Base-by-base conservation (phyloP, 2,329 filamentous ascomycete genomes). In the Colletotrichum lindemuthianum region DNA sequence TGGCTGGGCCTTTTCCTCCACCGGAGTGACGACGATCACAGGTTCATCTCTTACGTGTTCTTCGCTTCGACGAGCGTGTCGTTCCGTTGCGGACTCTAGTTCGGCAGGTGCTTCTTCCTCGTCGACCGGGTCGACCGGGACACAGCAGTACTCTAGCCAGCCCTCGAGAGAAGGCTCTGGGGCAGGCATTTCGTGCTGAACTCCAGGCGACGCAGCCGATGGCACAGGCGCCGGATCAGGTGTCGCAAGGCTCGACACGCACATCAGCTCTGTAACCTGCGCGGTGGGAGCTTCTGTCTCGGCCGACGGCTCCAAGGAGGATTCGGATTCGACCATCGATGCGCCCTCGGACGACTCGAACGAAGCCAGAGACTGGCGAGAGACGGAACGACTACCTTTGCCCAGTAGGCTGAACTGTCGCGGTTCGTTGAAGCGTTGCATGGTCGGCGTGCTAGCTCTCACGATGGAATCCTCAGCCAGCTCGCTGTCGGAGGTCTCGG, bases 111-210 rank as follows among this genome's bases (percentile, higher is more conserved):
- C 33, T 32, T 63, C 63, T 39, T 65, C 63, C 8, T 60, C 53
- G 8, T 49, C 66, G 8, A 56, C 15, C 24, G 69, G 58, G 8
- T 49, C 66, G 8, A 56, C 15, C 24, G 69, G 58, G 16, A 65
- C 60, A 48, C 65, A 66, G 32, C 58, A 63, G 48, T 69, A 69
- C 32, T 66, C 67, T 37, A 69, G 50, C 67, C 67, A 69, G 16
- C 67, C 67, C 43, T 66, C 67, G 13, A 67, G 40, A 6, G 15
- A 40, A 3, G 61, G 59, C 39, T 59, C 53, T 36, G 36, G 13
- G n/a, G 43, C 16, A 33, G 61, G 36, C 11, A 13, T n/a, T 36
- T 34, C 52, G 4, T 32, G 48, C 33, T 59, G 55, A 9, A 12
- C 36, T 24, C 40, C 63, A 10, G 37, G 48, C 9, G 16, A 45